Base-by-base conservation (phyloP, 2,329 filamentous ascomycete genomes). In the Penicillium verrucosum region DNA sequence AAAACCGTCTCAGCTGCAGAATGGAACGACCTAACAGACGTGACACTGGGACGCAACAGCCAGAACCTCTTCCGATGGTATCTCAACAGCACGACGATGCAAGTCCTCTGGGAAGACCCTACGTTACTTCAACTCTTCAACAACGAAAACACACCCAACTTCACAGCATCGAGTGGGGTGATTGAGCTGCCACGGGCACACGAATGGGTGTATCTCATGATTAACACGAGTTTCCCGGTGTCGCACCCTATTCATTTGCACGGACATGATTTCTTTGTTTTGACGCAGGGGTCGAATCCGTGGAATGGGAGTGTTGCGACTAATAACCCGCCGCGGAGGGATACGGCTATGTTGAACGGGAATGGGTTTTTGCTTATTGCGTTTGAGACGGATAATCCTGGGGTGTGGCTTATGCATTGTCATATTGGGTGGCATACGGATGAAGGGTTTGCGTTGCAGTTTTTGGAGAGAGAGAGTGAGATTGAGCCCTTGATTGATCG, bases 181-280 rank as follows among this genome's bases (percentile, higher is more conserved):
- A 63, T 72, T 29, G 44, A 65, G 23, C 61, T 70, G 1, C 61
- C 66, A 0, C 49, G 58, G 9, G 54, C 62, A 0, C 42, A 73
- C 25, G 56, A 69, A 44, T 73, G 69, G 70, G 58, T 63, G 0
- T 69, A 69, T 34, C 29, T 72, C 0, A 49, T 70, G 30, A 65
- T 73, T 14, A 60, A 68, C 10, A 69, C 65, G 2, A 53, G 58
- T 4, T 40, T 65, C 11, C 23, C 61, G 0, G 59, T 68, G 2
- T 44, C 64, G 9, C 82, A 89, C 62, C 85, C 87, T 0, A 86
- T 89, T 72, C 87, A 90, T 71, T 70, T 89, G 2, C 87, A 90
- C 74, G 86, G 86, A 12, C 83, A 87, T 71, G 88, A 90, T 75
- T 87, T 90, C 77, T 86, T 85, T 67, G 74, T 90, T 46, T 78